Conservation (phyloP, 2,329 filamentous ascomycete species). For the Ambrosiella beaveri region DNA sequence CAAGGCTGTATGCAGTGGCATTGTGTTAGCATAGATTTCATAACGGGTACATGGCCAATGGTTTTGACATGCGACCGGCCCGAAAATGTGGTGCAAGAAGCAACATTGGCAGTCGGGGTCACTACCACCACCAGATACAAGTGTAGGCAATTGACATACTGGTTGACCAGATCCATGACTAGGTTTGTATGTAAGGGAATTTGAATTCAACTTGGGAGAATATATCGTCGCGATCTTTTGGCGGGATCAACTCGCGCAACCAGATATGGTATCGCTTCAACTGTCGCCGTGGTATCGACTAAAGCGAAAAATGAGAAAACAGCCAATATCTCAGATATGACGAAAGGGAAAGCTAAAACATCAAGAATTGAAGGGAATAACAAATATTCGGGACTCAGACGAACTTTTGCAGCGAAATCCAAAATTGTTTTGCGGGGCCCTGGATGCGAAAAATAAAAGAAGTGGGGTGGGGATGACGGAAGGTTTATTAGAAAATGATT, state of each 20-base stretch:
- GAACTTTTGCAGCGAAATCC: neutral
- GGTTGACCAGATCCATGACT: conserved; percentile 43
- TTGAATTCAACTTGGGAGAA: neutral
- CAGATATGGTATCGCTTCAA: neutral
- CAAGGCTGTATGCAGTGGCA: conserved; percentile 41
- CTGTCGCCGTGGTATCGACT: neutral
- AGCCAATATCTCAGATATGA: neutral
- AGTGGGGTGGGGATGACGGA: neutral
- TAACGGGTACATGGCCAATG: neutral
- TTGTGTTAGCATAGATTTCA: conserved; percentile 1
- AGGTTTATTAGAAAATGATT: neutral
- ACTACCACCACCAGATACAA: too few species aligned
- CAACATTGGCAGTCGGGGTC: too few species aligned
- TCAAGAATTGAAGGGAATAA: neutral
- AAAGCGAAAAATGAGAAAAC: neutral
- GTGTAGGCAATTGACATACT: conserved; percentile 25
- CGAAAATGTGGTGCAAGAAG: neutral
- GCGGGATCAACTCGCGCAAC: neutral
- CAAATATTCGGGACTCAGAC: neutral
- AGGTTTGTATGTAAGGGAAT: neutral
- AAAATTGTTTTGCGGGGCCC: neutral
- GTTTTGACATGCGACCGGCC: neutral
- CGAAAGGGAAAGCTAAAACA: neutral
- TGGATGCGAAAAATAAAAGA: neutral
- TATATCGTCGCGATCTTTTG: neutral